Base-by-base conservation (phyloP, 1,284 basidiomycete genomes). In the Microbotryum silenes-acaulis region DNA sequence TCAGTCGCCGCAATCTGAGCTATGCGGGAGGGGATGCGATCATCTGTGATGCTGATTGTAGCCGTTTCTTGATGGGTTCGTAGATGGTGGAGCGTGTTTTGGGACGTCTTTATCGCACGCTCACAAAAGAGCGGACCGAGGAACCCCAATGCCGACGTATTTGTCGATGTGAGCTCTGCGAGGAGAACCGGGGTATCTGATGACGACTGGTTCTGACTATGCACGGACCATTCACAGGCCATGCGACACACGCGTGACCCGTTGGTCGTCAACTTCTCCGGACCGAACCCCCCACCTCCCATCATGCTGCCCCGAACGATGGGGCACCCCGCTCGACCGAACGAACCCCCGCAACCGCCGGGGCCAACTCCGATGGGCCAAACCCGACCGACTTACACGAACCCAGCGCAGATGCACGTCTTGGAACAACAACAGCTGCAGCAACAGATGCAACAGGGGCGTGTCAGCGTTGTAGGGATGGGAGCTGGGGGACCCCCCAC, bases 81-180 rank as follows among this genome's bases (percentile, higher is more conserved):
- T 55, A 77, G 76, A 57, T 75, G 76, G 71, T 78, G 77, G 77
- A 66, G 71, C 21, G 72, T 75, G 9, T 78, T 78, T 55, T 77
- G 75, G 75, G 77, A 78, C 45, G 70, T 75, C 2, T 76, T 77
- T 51, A 75, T 72, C 21, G 74, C 73, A 9, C 73, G 75, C 0
- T 67, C 65, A 3, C 68, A 69, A 18, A 77, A 76, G 56, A 73
- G 73, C 2, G 72, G 69, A 3, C 71, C 72, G 51, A 75, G 73
- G 1, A 72, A 74, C 16, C 71, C 72, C 12, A 74, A 73, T 52
- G 73, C 75, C 1, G 70, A 68, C 21, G 69, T 67, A 5, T 78
- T 75, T 63, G 71, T 71, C 54, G 76, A 77, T 56, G 76, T 75
- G 45, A 64, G 73, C 69, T 31, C 16, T 12, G 37, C 37, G 14